Evolutionary conservation across 805 yeast species (phyloP), one percentile per base, ranked within the genome.

Genomic region (Wickerhamiella nectarea): DNA sequence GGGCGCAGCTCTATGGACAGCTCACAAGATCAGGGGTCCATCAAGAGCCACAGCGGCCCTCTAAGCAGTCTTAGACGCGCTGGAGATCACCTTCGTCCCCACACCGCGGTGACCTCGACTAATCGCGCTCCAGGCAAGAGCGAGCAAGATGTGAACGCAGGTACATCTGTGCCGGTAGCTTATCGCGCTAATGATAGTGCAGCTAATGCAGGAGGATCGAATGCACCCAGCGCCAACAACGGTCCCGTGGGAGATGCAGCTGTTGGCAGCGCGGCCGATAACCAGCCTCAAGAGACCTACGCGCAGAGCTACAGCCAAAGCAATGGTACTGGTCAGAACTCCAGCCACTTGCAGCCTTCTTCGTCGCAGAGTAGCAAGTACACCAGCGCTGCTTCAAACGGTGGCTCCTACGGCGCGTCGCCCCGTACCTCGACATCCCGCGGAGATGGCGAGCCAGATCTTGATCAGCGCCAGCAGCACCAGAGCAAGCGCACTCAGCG

Each of bases 131-230:
- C 61, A 11, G 61, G 61, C 19, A 50, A 44, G 15, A 38, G 45
- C 22, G 36, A 24, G 11, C 20, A 37, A 4, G 60, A 55, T 47
- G 37, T 33, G 17, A 46, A 54, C 2, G 60, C 60, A 0, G 61
- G 60, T 22, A 54, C 59, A 2, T 49, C 58, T 8, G 52, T 51
- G 21, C 61, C 61, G 3, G 48, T 56, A 6, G 60, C 61, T 12
- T 47, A 45, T 14, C 48, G 49, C 9, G 58, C 61, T 20, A 52
- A 51, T 34, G 19, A 28, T 20, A 43, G 40, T 17, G 59, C 61
- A 3, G 44, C 40, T n/a, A n/a, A n/a, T n/a, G n/a, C n/a, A n/a
- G n/a, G n/a, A n/a, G n/a, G n/a, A n/a, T n/a, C n/a, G n/a, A n/a
- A n/a, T n/a, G n/a, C n/a, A n/a, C n/a, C n/a, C n/a, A 15, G 31